These are phyloP conservation scores for Shiraia bambusicola DNA, from an alignment of 2,329 filamentous ascomycete genomes.

Conservation along the genomic window DNA sequence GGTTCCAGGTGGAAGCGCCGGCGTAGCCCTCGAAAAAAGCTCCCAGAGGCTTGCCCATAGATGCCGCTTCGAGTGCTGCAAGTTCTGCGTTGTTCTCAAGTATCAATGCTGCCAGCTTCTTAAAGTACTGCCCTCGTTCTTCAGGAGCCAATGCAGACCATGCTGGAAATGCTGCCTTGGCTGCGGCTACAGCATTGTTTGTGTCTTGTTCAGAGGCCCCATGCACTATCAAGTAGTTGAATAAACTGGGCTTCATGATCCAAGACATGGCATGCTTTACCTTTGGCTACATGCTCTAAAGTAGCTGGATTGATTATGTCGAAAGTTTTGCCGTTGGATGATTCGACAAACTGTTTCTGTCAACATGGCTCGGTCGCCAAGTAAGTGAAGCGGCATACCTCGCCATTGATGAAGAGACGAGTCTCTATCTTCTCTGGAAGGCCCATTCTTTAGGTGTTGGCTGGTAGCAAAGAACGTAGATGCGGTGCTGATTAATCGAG, in stretches of 20 bases:
- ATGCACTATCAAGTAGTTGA: constrained; percentile 37
- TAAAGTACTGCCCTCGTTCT: constrained; percentile 32
- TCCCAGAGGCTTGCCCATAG: constrained; percentile 82
- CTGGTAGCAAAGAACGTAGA: no score
- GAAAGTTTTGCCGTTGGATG: constrained; percentile 47
- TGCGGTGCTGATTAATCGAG: no score
- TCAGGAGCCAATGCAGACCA: constrained; percentile 59
- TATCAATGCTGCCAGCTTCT: constrained; percentile 72
- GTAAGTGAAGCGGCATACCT: constrained; percentile 15
- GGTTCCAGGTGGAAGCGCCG: constrained; percentile 75
- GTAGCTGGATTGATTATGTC: constrained; percentile 79
- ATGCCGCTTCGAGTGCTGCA: constrained; percentile 77
- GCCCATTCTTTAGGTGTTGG: constrained; percentile 28
- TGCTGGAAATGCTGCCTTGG: constrained; percentile 70
- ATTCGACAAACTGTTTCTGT: constrained; percentile 29
- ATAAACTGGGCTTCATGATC: not conserved
- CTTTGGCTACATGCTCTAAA: constrained; percentile 77
- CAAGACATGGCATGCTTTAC: constrained; percentile 44
- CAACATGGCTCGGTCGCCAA: constrained; percentile 1
- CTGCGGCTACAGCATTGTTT: constrained; percentile 68
- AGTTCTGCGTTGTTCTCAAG: constrained; percentile 79
- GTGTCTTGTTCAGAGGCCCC: constrained; percentile 52
- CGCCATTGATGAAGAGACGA: constrained; percentile 40
- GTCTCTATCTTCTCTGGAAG: constrained; percentile 35
- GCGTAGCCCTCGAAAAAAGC: constrained; percentile 78